Percentiles rank a stretch among this genome's conserved stretches.
These are phyloP conservation scores for Emmonsiellopsis sp. DNA, from an alignment of 2,329 filamentous ascomycete genomes.

Conservation along the genomic window DNA sequence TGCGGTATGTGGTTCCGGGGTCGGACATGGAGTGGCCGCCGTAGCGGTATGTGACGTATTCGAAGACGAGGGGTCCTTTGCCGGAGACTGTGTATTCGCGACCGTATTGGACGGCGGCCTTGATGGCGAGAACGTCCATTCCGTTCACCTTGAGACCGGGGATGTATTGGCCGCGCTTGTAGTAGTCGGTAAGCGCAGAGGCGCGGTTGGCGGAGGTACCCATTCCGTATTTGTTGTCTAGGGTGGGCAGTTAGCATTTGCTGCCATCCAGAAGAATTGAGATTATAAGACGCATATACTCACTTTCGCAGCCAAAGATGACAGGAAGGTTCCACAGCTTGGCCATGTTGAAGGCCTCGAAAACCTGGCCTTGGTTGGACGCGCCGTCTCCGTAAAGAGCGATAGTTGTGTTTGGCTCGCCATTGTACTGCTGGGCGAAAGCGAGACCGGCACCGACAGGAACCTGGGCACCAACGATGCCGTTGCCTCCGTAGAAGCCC, in stretches of 20 bases:
- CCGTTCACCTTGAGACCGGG: slow-evolving; percentile 98
- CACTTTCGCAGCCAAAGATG: slow-evolving; percentile 97
- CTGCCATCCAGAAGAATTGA: slow-evolving; percentile 7
- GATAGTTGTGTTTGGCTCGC: slow-evolving; percentile 74
- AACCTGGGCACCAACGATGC: slow-evolving; percentile 97
- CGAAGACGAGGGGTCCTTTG: slow-evolving; percentile 89
- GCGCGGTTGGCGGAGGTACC: slow-evolving; percentile 91
- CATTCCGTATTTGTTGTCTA: slow-evolving; percentile 99
- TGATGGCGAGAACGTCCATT: slow-evolving; percentile 97
- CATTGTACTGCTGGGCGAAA: slow-evolving; percentile 92
- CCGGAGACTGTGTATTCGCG: slow-evolving; percentile 75
- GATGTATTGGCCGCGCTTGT: slow-evolving; percentile 99
- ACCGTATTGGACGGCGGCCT: slow-evolving; percentile 88
- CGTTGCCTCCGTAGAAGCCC: slow-evolving; percentile 97
- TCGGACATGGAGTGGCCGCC: slow-evolving; percentile 99
- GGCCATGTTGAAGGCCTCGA: slow-evolving; percentile 99
- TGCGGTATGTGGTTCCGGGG: slow-evolving; percentile 97
- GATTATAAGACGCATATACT: slow-evolving; percentile 30
- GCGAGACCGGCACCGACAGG: slow-evolving; percentile 93
- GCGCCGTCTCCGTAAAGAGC: slow-evolving; percentile 96
- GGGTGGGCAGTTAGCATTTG: slow-evolving; percentile 13
- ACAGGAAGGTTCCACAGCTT: slow-evolving; percentile 96
- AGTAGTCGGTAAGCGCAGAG: slow-evolving; percentile 96
- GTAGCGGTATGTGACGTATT: slow-evolving; percentile 99
- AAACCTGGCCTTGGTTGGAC: slow-evolving; percentile 98